Evolutionary conservation across 192 early-diverging fungal genomes (phyloP), one percentile per base, ranked within the genome.

Genomic region (Phycomyces nitens): DNA sequence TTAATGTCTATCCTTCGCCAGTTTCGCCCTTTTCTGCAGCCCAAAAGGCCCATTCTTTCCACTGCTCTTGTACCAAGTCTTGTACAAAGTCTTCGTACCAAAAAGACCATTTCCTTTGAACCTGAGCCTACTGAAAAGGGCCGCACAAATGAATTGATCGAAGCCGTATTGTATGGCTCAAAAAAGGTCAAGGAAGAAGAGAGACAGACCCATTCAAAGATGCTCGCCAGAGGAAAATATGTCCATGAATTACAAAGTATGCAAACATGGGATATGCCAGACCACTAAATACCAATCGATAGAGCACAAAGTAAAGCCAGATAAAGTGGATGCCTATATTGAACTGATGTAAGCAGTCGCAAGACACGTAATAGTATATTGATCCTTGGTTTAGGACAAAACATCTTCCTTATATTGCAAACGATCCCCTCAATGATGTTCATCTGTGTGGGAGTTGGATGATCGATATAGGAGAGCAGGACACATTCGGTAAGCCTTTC

Each of bases 361-460:
- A 47, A 2, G 2, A 2, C 29, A 5, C 29, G 2, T 5, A 2
- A 34, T 34, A 5, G 34, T 60, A 38, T 50, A 20, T 40, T 8
- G 21, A 47, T 5, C 3, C 14, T 34, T 5, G 7, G 3, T 5
- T 55, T 55, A 93, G 89, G 4, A 74, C 87, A 20, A 84, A 87
- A 56, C 83, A 87, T 42, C 92, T 90, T 64, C 89, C 91, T 11
- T 77, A 79, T 22, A 85, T 97, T 51, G 87, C 88, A 41, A 83
- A 88, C 41, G 81, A 90, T 65, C 88, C 87, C 21, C 80, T 82
- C 23, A 92, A 89, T 61, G 78, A 83, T 24, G 83, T 91, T 20
- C 90, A 92, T 73, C 75, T 97, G 23, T 94, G 90, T 62, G 95
- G 95, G 38, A 93, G 90, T 76, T 97, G 91, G 91, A 77, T 82